Percentiles rank a stretch among this genome's conserved stretches.
Conservation (phyloP, 495 filamentous ascomycete genomes). For the Tirmania nivea region DNA sequence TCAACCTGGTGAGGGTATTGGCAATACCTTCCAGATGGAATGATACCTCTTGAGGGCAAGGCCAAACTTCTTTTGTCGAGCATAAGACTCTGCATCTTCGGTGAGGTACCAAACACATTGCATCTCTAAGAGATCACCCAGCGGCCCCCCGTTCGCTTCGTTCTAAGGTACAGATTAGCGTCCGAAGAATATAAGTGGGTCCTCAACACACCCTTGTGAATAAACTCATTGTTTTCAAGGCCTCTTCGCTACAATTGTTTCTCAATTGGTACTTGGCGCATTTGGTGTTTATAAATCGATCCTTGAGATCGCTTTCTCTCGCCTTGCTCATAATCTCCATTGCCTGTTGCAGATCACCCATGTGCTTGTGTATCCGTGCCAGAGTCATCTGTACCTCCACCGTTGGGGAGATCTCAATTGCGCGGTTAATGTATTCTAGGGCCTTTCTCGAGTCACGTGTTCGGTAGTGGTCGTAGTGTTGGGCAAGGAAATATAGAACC, state of each 20-base stretch:
- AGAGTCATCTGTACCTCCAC: slow-evolving; percentile 91
- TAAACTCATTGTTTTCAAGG: slow-evolving; percentile 69
- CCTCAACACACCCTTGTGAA: slow-evolving; percentile 44
- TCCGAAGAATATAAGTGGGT: neutral
- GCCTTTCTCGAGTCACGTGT: slow-evolving; percentile 70
- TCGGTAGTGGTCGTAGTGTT: slow-evolving; percentile 85
- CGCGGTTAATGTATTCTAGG: slow-evolving; percentile 60
- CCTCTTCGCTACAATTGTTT: slow-evolving; percentile 73
- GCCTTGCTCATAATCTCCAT: slow-evolving; percentile 77
- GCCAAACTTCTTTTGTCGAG: slow-evolving; percentile 59
- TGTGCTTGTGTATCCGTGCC: slow-evolving; percentile 85
- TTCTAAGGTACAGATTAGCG: slow-evolving; percentile 21
- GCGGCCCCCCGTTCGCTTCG: slow-evolving; percentile 65
- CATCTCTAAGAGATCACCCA: slow-evolving; percentile 91
- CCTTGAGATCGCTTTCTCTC: slow-evolving; percentile 58
- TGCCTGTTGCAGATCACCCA: slow-evolving; percentile 58
- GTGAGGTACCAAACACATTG: slow-evolving; percentile 95
- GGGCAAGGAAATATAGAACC: slow-evolving; percentile 75
- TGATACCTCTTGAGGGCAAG: slow-evolving; percentile 83
- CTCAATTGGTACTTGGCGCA: slow-evolving; percentile 90
- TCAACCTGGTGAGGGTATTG: neutral
- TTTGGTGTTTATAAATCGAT: slow-evolving; percentile 97
- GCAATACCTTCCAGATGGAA: slow-evolving; percentile 19
- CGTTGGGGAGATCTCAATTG: slow-evolving; percentile 50
- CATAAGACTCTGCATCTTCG: slow-evolving; percentile 80